Base-by-base conservation (phyloP, 2,329 filamentous ascomycete genomes). In the Pseudocercospora musae region DNA sequence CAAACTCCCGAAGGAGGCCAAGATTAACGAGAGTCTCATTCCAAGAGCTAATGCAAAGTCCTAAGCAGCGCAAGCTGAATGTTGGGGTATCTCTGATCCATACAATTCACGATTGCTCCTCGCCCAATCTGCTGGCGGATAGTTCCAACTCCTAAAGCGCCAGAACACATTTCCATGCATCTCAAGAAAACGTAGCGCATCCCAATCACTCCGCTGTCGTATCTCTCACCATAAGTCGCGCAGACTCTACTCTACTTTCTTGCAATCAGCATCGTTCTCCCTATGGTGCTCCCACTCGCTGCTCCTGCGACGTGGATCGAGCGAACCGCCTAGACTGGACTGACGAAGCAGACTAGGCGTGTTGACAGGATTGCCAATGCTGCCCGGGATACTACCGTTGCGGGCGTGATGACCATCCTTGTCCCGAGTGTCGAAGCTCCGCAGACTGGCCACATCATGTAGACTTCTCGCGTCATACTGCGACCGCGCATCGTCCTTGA, bases 381-480 rank as follows among this genome's bases (percentile, higher is more conserved):
- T 94, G 25, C 90, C 89, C 64, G 82, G 89, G 59, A 94, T 86
- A 76, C 92, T 96, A 74, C 96, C 92, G 55, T 91, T 89, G 65
- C 91, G 84, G 1, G 85, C 86, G 74, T 96, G 93, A 0, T 91
- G 90, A 2, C 91, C 75, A 54, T 57, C 55, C 18, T 54, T 46
- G 11, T 49, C 54, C 46, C 56, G 48, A 0, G 89, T 78, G 0
- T 90, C 92, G 73, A 91, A 96, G 27, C 62, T 64, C 59, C 91
- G 85, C 25, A 96, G 80, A 71, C 92, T 96, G 8, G 88, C 87
- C 0, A 85, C 90, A 52, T 63, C 67, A 52, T 69, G 66, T 42
- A 71, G 58, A 18, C 63, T 66, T 49, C 64, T 65, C 31, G 68
- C 67, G 31, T 72, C 70, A 23, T 68, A 67, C 53, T 71, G 62